Base-by-base conservation (phyloP, 75 land plant genomes). In the Sequoia sempervirens region DNA sequence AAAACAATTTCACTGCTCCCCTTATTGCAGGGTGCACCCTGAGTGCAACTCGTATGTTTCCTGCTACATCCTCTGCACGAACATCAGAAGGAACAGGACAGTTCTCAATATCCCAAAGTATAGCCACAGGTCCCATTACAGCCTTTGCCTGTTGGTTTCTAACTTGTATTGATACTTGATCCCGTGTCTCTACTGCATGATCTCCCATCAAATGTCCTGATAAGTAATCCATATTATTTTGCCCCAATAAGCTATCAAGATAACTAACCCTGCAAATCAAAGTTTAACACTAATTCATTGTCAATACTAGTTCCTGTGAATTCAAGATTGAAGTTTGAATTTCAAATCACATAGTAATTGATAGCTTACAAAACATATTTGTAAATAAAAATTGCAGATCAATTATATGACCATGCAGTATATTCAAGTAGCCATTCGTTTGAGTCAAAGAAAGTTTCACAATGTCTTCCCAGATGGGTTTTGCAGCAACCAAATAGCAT, bases 41-140 rank as follows among this genome's bases (percentile, higher is more conserved):
- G 54, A 97, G 89, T 36, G 98, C 98, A 90, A 92, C 90, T 79
- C 99, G 83, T 54, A 97, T 92, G 82, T 97, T 95, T 8, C 95
- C 96, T 46, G 94, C 94, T 37, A 96, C 97, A 87, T 97, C 99
- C 82, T 97, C 95, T 32, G 96, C 92, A 54, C 87, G 92, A 12
- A 93, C 92, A 80, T 91, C 95, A 82, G 88, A 90, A 37, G 99
- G 99, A 75, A 95, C 91, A 68, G 98, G 92, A 81, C 99, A 96
- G 81, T 96, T 96, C 84, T 96, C 99, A 43, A 96, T 92, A 80
- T 96, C 99, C 99, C 99, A 96, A 56, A 96, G 88, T 81, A 96
- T 92, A 68, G 95, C 93, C 14, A 95, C 91, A 82, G 92, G 90
- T 80, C 92, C 92, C 43, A 85, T 41, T 47, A 69, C 34, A 37